These are phyloP conservation scores for Talaromyces sp. DNA, from an alignment of 2,329 filamentous ascomycete species.

Conservation along the genomic window DNA sequence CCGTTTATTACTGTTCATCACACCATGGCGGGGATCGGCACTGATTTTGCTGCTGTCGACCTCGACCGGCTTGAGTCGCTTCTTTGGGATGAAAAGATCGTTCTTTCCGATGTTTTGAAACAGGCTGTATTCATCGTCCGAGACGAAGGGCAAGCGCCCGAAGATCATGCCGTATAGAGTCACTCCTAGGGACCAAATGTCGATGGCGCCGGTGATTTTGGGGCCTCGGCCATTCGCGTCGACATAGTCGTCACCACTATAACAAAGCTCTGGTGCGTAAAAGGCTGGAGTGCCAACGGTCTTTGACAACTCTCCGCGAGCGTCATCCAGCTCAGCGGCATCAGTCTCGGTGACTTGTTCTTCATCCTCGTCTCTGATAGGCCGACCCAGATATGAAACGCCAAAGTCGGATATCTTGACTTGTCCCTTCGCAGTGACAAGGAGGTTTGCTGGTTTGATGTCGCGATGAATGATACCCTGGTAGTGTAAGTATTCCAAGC, in stretches of 20 bases:
- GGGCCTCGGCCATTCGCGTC: constrained; percentile 55
- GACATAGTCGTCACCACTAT: constrained; percentile 67
- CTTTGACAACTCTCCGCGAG: constrained; percentile 85
- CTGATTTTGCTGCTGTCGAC: constrained; percentile 24
- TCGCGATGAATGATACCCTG: constrained; percentile 81
- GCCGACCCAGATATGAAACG: constrained; percentile 92
- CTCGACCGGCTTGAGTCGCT: constrained; percentile 71
- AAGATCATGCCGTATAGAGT: constrained; percentile 95
- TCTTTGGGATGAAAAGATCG: constrained; percentile 82
- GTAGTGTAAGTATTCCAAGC: constrained; percentile 88
- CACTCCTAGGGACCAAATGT: constrained; percentile 95
- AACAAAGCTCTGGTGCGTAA: constrained; percentile 94
- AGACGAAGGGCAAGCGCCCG: constrained; percentile 88
- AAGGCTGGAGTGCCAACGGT: constrained; percentile 97
- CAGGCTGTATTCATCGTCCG: constrained; percentile 86
- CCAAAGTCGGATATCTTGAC: constrained; percentile 99
- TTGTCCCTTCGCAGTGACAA: constrained; percentile 78
- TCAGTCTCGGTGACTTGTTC: constrained; percentile 79
- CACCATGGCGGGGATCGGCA: constrained; percentile 21
- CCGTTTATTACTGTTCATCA: constrained; percentile 66
- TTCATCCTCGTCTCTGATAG: constrained; percentile 75
- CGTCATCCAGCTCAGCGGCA: constrained; percentile 82
- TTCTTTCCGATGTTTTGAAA: constrained; percentile 89
- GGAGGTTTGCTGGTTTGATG: constrained; percentile 84
- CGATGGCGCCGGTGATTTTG: constrained; percentile 87